A percentile compares a stretch with the other conserved stretches of the same genome.
These are phyloP conservation scores for Aspergillus piperis DNA, from an alignment of 2,329 filamentous ascomycete species.

Conservation along the genomic window DNA sequence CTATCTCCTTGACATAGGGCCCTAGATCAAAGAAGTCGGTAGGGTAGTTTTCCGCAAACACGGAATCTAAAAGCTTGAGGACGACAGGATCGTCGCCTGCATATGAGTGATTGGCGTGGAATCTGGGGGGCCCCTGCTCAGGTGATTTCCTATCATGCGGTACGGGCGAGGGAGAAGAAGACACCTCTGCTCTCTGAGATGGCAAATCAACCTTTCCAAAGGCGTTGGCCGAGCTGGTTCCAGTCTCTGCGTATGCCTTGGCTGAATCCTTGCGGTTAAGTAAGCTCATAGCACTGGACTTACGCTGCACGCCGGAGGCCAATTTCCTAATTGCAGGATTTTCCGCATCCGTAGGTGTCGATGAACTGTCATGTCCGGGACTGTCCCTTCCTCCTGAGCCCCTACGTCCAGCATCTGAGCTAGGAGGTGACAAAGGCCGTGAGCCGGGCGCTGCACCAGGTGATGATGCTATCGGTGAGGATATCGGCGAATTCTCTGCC, in stretches of 20 bases:
- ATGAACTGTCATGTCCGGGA: conserved; percentile 33
- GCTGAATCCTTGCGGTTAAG: conserved; percentile 58
- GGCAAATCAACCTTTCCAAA: conserved; percentile 64
- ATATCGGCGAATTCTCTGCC: conserved; percentile 28
- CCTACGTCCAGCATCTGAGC: conserved; percentile 37
- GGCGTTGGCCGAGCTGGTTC: conserved; percentile 64
- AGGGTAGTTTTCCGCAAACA: conserved; percentile 70
- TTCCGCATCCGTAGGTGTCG: conserved; percentile 33
- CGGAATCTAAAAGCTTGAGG: conserved; percentile 71
- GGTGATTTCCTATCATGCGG: conserved; percentile 34
- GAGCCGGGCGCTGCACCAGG: conserved; percentile 34
- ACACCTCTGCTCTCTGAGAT: conserved; percentile 40
- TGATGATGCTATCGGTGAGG: conserved; percentile 41
- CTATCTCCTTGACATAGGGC: conserved; percentile 72
- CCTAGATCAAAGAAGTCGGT: conserved; percentile 68
- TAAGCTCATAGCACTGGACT: conserved; percentile 61
- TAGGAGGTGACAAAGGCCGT: conserved; percentile 35
- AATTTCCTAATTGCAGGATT: conserved; percentile 32
- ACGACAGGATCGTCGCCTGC: conserved; percentile 70
- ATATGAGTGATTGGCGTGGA: conserved; percentile 76
- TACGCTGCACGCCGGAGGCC: conserved; percentile 36
- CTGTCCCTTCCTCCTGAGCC: conserved; percentile 29
- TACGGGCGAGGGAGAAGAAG: conserved; percentile 41
- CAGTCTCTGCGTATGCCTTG: conserved; percentile 66
- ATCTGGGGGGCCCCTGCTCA: conserved; percentile 43